Conservation (phyloP, 768 basidiomycete genomes). For the Crucibulum laeve region DNA sequence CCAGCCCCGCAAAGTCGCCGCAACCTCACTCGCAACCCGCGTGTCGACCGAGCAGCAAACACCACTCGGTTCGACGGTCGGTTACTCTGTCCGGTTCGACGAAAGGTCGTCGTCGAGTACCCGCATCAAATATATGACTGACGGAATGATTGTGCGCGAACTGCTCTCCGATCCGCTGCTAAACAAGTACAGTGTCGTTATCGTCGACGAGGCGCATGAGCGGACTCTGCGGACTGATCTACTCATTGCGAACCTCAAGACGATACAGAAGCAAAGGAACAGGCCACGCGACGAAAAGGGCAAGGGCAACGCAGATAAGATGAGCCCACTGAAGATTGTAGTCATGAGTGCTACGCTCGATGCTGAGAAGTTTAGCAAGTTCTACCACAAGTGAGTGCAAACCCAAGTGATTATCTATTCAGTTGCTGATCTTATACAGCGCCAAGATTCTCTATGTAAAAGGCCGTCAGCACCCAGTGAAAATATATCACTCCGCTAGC, state of each 20-base stretch:
- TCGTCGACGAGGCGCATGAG: conserved; percentile 98
- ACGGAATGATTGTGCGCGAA: conserved; percentile 97
- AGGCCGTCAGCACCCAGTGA: conserved; percentile 91
- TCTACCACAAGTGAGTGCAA: conserved; percentile 70
- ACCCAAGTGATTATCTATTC: neutral
- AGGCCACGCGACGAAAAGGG: conserved; percentile 27
- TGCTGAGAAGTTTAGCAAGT: conserved; percentile 88
- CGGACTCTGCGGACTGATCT: conserved; percentile 92
- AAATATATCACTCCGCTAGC: conserved; percentile 71
- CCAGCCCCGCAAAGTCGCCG: conserved; percentile 93
- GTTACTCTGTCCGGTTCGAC: conserved; percentile 96
- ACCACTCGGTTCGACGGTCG: conserved; percentile 72
- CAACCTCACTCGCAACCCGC: conserved; percentile 88
- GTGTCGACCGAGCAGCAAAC: conserved; percentile 83
- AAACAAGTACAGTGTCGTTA: conserved; percentile 78
- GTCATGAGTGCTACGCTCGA: conserved; percentile 99
- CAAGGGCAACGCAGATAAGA: conserved; percentile 36
- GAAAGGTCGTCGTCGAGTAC: conserved; percentile 70
- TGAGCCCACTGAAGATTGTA: conserved; percentile 81
- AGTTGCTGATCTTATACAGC: conserved; percentile 31
- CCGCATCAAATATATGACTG: conserved; percentile 93
- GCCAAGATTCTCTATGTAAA: conserved; percentile 88
- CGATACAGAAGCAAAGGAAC: conserved; percentile 69
- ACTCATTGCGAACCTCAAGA: conserved; percentile 86
- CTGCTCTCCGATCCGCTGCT: conserved; percentile 75